Conservation (phyloP, 106 monocot genomes). For the Phalaenopsis equestris region DNA sequence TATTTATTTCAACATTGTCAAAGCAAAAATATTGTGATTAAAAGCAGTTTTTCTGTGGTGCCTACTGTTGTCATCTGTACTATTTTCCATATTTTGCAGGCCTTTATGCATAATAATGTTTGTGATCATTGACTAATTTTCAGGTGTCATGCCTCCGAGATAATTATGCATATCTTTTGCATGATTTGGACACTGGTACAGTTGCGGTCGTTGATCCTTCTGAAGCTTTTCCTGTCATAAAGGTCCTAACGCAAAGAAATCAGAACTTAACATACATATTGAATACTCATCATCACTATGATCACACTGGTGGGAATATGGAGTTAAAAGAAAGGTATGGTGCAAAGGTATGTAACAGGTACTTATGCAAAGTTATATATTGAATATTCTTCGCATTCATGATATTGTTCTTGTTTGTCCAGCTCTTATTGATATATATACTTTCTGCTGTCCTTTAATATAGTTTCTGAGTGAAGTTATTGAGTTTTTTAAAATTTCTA, state of each 20-base stretch:
- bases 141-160: constrained; percentile 92
- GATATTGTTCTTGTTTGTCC: neutral
- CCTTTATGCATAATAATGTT: neutral
- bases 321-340: constrained; percentile 91
- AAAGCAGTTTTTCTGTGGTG: neutral
- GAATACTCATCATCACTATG: constrained; percentile 96
- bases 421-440: neutral
- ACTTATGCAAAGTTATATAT: neutral
- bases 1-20: neutral
- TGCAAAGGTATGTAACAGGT: constrained; percentile 66
- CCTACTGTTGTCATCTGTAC: neutral
- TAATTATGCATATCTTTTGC: constrained; percentile 94
- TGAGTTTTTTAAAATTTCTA: neutral
- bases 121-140: neutral
- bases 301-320: constrained; percentile 96
- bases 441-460: neutral
- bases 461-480: neutral
- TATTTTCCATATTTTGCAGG: neutral
- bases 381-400: neutral
- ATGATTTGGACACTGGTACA: constrained; percentile 86
- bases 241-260: constrained; percentile 63
- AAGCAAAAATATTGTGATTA: neutral
- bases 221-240: constrained; percentile 79
- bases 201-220: constrained; percentile 96
- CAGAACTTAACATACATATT: constrained; percentile 87